Base-by-base conservation (phyloP, 176 grass and related monocot species). In the Oryza punctata region DNA sequence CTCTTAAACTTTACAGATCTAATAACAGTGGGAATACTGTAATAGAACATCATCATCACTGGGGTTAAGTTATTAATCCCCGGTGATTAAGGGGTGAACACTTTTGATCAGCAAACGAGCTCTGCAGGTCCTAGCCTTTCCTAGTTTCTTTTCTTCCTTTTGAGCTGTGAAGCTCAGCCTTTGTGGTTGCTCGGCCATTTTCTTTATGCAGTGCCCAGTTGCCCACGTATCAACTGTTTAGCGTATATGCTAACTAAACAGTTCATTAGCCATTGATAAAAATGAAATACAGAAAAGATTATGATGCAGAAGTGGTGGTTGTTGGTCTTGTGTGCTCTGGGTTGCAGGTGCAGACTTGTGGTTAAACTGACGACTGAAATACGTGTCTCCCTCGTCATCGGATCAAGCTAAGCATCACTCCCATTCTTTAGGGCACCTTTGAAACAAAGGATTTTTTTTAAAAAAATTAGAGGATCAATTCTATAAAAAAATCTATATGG, bases 301-400 rank as follows among this genome's bases (percentile, higher is more conserved):
- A n/a, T 59, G 7, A 6, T 25, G 19, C 26, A 14, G 50, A n/a
- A 77, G 15, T 6, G 14, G 0, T 16, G 10, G 66, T 41, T 11
- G 47, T 33, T 61, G 45, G 18, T 14, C 50, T 1, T 21, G 50
- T 54, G 50, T 54, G 6, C 16, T 54, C 50, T 54, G 1, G 6
- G 50, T 54, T 54, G 50, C 18, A 18, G 18, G 7, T 54, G 6
- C 5, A 50, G 50, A 19, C 5, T 19, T 54, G 50, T 15, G 16
- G 47, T 19, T 19, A 24, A 70, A 40, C 64, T 85, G 87, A 89
- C 65, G 82, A 24, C 7, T 1, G 40, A 49, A 76, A 6, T 27
- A 2, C 50, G 70, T 65, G 37, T 40, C 21, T 29, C 37, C 3
- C 21, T 3, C 66, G 76, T 85, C 81, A 80, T 23, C 75, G 67